These are phyloP conservation scores for Drechslerella coelobrocha DNA, from an alignment of 2,329 filamentous ascomycete species.

Conservation along the genomic window DNA sequence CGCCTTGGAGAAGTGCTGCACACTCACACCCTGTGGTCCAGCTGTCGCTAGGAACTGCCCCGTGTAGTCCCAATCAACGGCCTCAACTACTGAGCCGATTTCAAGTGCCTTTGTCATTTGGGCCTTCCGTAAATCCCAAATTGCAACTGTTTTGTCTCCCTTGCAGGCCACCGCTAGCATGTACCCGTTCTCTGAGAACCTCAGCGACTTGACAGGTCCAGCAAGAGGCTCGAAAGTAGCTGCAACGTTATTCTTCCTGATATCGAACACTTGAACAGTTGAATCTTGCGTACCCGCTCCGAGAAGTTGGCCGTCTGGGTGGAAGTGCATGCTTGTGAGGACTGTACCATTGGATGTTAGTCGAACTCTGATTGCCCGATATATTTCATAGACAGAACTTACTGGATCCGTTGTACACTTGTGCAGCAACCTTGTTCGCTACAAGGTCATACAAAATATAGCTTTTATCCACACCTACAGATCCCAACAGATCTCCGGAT, in stretches of 20 bases:
- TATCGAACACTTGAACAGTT: slow-evolving; percentile 86
- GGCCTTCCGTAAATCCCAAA: slow-evolving; percentile 91
- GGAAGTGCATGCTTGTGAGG: slow-evolving; percentile 76
- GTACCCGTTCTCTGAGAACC: slow-evolving; percentile 95
- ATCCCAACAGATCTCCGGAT: slow-evolving; percentile 80
- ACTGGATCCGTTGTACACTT: slow-evolving; percentile 81
- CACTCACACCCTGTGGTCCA: slow-evolving; percentile 78
- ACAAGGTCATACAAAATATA: slow-evolving; percentile 86
- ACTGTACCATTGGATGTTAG: slow-evolving; percentile 55
- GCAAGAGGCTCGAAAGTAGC: slow-evolving; percentile 73
- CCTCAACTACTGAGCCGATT: slow-evolving; percentile 77
- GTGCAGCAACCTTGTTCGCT: slow-evolving; percentile 72
- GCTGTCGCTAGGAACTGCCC: slow-evolving; percentile 88
- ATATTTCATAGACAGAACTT: slow-evolving; percentile 58
- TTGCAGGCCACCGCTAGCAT: slow-evolving; percentile 87
- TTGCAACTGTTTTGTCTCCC: slow-evolving; percentile 76
- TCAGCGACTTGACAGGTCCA: slow-evolving; percentile 74
- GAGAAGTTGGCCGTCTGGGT: slow-evolving; percentile 94
- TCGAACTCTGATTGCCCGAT: background rate
- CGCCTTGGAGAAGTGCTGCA: slow-evolving; percentile 87
- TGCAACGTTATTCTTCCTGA: slow-evolving; percentile 77
- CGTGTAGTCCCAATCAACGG: slow-evolving; percentile 89
- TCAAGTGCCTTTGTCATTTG: slow-evolving; percentile 84
- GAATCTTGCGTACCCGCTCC: slow-evolving; percentile 81
- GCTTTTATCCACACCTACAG: slow-evolving; percentile 88